phyloP scores from a whole-genome alignment of 2,329 filamentous ascomycete genomes.

The Stachybotrys chlorohalonatus region DNA sequence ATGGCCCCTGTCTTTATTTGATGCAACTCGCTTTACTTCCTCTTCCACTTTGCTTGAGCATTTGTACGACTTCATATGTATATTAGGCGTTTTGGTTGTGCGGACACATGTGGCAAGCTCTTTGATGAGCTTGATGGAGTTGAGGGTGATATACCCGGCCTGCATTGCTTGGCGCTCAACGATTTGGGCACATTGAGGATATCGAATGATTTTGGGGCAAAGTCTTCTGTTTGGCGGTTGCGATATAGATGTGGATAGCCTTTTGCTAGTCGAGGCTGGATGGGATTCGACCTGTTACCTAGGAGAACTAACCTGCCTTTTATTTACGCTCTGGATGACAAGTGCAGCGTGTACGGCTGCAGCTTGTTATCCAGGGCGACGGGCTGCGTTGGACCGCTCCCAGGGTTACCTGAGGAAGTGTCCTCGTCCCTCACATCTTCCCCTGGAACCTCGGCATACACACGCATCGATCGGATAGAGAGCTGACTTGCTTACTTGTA shows the following conservation, averaged over 20 bases:
- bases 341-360: constrained; percentile 22
- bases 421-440: neutral
- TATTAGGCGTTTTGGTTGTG: neutral
- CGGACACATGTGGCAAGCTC: neutral
- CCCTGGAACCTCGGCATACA: too few species aligned
- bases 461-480: neutral
- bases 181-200: neutral
- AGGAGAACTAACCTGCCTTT: constrained; percentile 4
- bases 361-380: constrained; percentile 34
- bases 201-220: neutral
- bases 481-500: constrained; percentile 25
- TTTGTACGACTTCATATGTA: constrained; percentile 6
- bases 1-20: constrained; percentile 7
- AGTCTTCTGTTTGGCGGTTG: neutral
- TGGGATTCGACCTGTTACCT: neutral
- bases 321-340: constrained; percentile 31
- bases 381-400: constrained; percentile 31
- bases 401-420: neutral
- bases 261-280: neutral
- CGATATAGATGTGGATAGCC: neutral
- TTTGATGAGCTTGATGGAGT: neutral
- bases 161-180: neutral
- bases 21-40: constrained; percentile 3
- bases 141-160: neutral
- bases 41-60: neutral